Percentiles rank a stretch among this genome's conserved stretches.
phyloP scores from a whole-genome alignment of 78 protist genomes.

The Dictyostelium capitatum region DNA sequence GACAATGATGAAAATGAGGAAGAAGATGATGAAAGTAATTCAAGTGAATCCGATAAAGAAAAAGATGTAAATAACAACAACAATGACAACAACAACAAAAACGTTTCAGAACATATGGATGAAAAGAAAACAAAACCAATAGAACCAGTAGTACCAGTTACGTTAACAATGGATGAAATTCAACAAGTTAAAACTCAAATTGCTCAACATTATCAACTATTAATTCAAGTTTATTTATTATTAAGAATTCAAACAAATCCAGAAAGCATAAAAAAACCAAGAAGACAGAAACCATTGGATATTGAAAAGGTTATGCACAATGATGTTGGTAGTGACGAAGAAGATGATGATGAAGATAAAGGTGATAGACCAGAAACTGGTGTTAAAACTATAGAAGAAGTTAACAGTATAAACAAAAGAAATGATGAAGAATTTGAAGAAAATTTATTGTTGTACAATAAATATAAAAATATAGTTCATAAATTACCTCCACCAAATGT shows the following conservation, averaged over 20 bases:
- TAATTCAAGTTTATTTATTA: slow-evolving; percentile 51
- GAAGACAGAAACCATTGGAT: neutral
- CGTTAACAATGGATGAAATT: neutral
- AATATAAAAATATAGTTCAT: slow-evolving; percentile 12
- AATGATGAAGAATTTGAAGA: neutral
- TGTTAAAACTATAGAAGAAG: neutral
- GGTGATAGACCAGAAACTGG: neutral
- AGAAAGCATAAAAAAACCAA: neutral
- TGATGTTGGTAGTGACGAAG: neutral
- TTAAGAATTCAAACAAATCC: slow-evolving; percentile 35
- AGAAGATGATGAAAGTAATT: neutral
- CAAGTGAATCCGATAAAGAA: too few relatives aligned
- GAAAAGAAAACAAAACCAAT: neutral
- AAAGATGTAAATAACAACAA: neutral
- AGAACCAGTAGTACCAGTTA: neutral
- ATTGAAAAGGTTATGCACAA: neutral
- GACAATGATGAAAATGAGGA: neutral
- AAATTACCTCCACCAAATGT: neutral
- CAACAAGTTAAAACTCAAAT: slow-evolving; percentile 45
- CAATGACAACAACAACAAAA: neutral
- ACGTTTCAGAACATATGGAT: neutral
- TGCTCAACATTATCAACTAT: slow-evolving; percentile 53
- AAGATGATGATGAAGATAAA: neutral
- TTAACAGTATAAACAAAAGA: neutral
- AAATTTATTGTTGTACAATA: neutral